A percentile compares a stretch with the other conserved stretches of the same genome.
phyloP scores from a whole-genome alignment of 306 rosid species.

The Cucurbita moschata region DNA sequence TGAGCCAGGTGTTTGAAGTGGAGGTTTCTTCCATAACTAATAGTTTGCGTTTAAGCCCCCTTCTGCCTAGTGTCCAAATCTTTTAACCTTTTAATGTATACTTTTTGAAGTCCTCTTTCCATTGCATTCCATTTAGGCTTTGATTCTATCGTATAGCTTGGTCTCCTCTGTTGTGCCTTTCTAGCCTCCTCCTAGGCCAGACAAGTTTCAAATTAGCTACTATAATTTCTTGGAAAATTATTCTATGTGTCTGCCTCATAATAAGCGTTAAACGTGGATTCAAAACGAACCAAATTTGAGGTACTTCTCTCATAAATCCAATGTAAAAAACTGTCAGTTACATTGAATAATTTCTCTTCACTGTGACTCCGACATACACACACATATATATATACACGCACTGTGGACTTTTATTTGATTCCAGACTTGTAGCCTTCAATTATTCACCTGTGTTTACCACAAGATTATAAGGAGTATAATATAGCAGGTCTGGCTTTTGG shows the following conservation, averaged over 20 bases:
- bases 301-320: neutral
- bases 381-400: too few relatives aligned
- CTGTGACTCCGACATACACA: neutral
- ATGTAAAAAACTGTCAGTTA: neutral
- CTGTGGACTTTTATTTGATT: neutral
- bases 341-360: neutral
- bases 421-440: neutral
- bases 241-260: neutral
- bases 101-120: neutral
- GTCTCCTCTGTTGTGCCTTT: neutral
- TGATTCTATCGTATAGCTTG: neutral
- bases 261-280: too few relatives aligned
- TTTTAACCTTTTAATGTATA: neutral
- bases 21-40: neutral
- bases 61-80: neutral
- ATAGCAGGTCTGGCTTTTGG: neutral
- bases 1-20: neutral
- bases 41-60: neutral
- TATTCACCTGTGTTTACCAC: neutral
- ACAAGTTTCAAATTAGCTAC: neutral
- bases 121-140: neutral
- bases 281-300: neutral
- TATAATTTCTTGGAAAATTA: neutral
- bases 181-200: neutral
- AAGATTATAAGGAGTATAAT: neutral